Conservation (phyloP, 257 asterid species). For the Solanum habrochaites region DNA sequence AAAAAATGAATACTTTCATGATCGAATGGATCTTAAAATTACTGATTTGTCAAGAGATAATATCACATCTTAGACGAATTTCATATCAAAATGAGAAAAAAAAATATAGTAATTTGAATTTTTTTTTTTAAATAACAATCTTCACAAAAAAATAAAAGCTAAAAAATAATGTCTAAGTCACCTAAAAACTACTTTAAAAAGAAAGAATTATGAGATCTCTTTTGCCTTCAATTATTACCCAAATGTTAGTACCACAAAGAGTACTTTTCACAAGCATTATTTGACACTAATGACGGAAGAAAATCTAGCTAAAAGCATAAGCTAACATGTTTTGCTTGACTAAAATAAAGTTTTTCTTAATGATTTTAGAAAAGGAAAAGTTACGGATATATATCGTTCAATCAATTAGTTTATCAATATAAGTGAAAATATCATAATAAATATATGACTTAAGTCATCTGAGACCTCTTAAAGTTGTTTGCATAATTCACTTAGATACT, state of each 20-base stretch:
- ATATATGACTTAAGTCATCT: too few species aligned
- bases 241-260: not conserved
- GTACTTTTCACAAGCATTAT: not conserved
- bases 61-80: not conserved
- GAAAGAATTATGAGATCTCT: not conserved
- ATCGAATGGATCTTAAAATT: not conserved
- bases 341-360: not conserved
- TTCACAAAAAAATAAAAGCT: not conserved
- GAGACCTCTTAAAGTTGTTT: fast-evolving
- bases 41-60: not conserved
- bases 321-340: not conserved
- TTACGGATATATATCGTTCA: not conserved
- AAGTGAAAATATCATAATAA: not conserved
- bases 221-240: not conserved
- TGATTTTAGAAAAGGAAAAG: not conserved
- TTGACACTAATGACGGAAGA: not conserved
- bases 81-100: not conserved
- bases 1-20: not conserved
- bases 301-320: not conserved
- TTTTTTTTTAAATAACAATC: not conserved
- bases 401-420: not conserved
- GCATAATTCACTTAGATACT: too few species aligned
- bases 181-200: not conserved
- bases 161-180: not conserved
- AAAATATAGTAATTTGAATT: too few species aligned